Evolutionary conservation across 2,329 filamentous ascomycete genomes (phyloP), one percentile per base, ranked within the genome.

Genomic region (Pseudogymnoascus sp.): DNA sequence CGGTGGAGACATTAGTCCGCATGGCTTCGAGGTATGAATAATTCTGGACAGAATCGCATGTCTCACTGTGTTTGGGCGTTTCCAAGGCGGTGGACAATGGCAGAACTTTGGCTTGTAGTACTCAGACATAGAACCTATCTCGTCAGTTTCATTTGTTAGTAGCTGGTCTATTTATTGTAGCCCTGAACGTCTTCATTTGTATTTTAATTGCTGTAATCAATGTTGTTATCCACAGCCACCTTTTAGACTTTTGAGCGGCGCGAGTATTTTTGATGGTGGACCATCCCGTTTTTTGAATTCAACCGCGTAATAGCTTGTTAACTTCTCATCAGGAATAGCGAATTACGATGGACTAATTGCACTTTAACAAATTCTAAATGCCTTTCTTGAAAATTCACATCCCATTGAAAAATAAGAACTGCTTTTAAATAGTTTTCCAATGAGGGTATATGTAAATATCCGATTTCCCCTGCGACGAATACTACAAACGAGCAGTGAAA

Each of bases 1-100:
- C 40, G 71, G 71, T 67, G 72, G 71, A 64, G 68, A 69, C 72
- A 74, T 74, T 50, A 44, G 50, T 56, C 50, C 6, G 7, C 50
- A 56, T 56, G n/a, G 50, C 29, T 56, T 4, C 47, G 26, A 35
- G 29, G 26, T 19, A 21, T 33, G 50, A 33, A 21, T 50, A 14
- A 2, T n/a, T 33, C 10, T 33, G 13, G 29, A 56, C 16, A 4
- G 13, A 33, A 24, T 14, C 16, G 35, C 50, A 21, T 16, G 21
- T n/a, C 21, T 50, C 44, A 26, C 21, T 29, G 29, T 21, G 50
- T 13, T 33, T 6, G 29, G 50, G 50, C 10, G 29, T 16, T 5
- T n/a, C 14, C 7, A 56, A 56, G 50, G 50, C 50, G 50, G 50
- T 56, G 50, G 50, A 14, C 6, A 35, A 33, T 10, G 50, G 50